Conservation (phyloP, 352 stramenopile species). For the Phytophthora crassamura region DNA sequence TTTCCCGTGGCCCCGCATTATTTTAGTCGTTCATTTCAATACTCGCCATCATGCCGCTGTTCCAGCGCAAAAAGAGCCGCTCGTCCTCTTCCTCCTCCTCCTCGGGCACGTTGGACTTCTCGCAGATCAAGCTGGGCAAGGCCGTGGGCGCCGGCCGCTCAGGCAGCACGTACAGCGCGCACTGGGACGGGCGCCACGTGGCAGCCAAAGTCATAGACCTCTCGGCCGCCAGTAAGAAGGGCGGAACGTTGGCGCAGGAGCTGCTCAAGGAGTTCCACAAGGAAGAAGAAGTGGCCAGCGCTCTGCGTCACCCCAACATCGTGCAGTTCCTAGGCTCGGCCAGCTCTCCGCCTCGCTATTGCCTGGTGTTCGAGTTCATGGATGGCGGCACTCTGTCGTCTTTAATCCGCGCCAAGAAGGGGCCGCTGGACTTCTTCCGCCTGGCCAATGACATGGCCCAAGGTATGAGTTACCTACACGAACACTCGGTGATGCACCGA, state of each 20-base stretch:
- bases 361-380: constrained; percentile 76
- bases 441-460: constrained; percentile 62
- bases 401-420: constrained; percentile 45
- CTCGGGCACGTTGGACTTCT: constrained; percentile 38
- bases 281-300: constrained; percentile 63
- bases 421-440: constrained; percentile 61
- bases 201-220: constrained; percentile 64
- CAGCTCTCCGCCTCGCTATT: constrained; percentile 59
- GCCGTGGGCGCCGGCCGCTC: constrained; percentile 57
- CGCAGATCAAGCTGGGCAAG: constrained; percentile 52
- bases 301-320: constrained; percentile 63
- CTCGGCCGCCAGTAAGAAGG: constrained; percentile 32
- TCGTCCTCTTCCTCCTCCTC: constrained; percentile 19
- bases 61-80: constrained; percentile 32
- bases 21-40: background rate
- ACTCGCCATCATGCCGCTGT: constrained; percentile 21
- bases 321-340: constrained; percentile 65
- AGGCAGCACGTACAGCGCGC: constrained; percentile 58
- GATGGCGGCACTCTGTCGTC: constrained; percentile 57
- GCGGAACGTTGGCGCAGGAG: constrained; percentile 48
- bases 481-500: constrained; percentile 90
- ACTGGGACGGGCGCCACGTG: constrained; percentile 57
- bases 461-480: constrained; percentile 91
- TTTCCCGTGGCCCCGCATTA: background rate
- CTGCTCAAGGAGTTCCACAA: constrained; percentile 61